Conservation (phyloP, 345 rosid genomes). For the Crucihimalaya himalaica region DNA sequence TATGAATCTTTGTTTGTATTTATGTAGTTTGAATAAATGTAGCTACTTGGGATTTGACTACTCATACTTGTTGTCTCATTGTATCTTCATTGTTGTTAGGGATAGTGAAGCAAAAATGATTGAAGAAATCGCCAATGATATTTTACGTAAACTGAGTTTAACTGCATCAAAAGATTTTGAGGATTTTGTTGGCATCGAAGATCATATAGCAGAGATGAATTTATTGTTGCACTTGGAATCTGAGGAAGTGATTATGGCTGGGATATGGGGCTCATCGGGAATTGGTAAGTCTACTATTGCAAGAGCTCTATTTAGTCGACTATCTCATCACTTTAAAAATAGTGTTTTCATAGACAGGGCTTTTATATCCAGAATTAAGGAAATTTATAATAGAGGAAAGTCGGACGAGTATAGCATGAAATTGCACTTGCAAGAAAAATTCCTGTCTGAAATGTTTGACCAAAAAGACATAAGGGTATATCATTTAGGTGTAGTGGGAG, state of each 20-base stretch:
- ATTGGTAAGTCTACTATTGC: conserved; percentile 36
- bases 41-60: neutral
- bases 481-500: neutral
- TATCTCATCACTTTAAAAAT: conserved; percentile 5
- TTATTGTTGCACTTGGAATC: neutral
- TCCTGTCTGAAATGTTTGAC: neutral
- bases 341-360: conserved; percentile 1
- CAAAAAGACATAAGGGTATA: too few species aligned
- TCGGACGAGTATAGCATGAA: neutral
- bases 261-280: conserved; percentile 35
- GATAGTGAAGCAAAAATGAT: conserved; percentile 17
- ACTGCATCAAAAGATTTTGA: neutral
- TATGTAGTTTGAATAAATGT: too few species aligned
- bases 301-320: neutral
- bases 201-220: conserved; percentile 26
- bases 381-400: neutral
- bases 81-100: neutral
- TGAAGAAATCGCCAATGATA: conserved; percentile 11
- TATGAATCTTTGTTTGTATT: too few species aligned
- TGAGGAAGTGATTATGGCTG: conserved; percentile 22
- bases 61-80: too few species aligned
- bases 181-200: conserved; percentile 3
- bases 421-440: neutral
- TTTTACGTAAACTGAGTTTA: neutral
- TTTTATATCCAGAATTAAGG: conserved; percentile 1